A percentile compares a stretch with the other conserved stretches of the same genome.
These are phyloP conservation scores for Chlorella sp. DNA, from an alignment of 139 green algal species.

Conservation along the genomic window DNA sequence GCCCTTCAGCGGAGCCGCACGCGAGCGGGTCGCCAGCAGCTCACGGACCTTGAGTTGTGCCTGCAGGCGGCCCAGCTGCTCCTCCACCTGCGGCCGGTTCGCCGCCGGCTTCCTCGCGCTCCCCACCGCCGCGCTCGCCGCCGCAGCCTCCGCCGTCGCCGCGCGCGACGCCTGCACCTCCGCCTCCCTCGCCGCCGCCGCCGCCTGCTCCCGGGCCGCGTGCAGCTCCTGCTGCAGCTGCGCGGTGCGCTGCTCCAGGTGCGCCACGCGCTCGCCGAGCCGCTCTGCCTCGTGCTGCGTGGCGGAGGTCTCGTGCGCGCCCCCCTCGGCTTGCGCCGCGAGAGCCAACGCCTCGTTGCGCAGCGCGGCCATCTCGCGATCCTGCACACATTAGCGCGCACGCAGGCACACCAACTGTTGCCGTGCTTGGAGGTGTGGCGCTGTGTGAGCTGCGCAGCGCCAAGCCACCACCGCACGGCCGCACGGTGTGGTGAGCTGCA, in stretches of 20 bases:
- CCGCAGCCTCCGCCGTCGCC: no score
- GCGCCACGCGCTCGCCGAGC: neutral
- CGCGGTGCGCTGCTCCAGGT: neutral
- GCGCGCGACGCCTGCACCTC: neutral
- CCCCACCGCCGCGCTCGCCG: no score
- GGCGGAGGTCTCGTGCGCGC: neutral
- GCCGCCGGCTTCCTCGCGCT: no score
- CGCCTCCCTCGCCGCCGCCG: neutral
- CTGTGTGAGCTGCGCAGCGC: no score
- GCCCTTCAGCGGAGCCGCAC: no score
- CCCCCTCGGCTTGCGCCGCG: conserved; percentile 8
- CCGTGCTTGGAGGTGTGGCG: no score
- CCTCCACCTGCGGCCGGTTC: no score
- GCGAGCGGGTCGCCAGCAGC: conserved; percentile 3
- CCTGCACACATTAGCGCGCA: neutral
- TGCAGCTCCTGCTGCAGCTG: no score
- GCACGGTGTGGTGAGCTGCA: no score
- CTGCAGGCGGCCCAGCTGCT: no score
- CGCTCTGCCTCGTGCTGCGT: neutral
- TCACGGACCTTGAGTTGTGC: conserved; percentile 8
- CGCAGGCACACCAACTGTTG: neutral
- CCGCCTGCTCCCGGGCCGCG: neutral
- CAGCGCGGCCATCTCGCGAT: conserved; percentile 25
- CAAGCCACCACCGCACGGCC: no score
- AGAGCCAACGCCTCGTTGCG: conserved; percentile 32